phyloP scores from a whole-genome alignment of 805 yeast species.

The Kazachstania psychrophila region DNA sequence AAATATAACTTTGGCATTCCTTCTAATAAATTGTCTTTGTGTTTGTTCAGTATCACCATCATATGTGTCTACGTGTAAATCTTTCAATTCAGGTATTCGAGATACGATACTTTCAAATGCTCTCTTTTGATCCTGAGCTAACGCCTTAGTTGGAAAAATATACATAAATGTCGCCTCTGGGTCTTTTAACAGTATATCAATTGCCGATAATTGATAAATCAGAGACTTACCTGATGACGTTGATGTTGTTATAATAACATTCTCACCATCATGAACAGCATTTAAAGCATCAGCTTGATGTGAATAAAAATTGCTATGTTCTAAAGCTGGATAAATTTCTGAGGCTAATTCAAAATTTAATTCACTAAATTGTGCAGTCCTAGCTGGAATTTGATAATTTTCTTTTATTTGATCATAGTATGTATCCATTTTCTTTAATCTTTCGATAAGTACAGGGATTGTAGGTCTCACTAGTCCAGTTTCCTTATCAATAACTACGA shows the following conservation, averaged over 20 bases:
- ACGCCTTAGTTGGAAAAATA: slow-evolving; percentile 92
- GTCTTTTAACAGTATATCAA: slow-evolving; percentile 37
- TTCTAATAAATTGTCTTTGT: slow-evolving; percentile 45
- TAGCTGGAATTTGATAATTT: slow-evolving; percentile 38
- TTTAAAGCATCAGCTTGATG: slow-evolving; percentile 80
- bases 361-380: slow-evolving; percentile 37
- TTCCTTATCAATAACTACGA: slow-evolving; percentile 18
- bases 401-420: slow-evolving; percentile 58
- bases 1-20: slow-evolving; percentile 67
- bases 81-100: slow-evolving; percentile 37
- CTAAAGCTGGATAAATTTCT: slow-evolving; percentile 44
- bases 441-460: slow-evolving; percentile 41
- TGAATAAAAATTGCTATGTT: slow-evolving; percentile 46
- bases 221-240: slow-evolving; percentile 95
- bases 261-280: slow-evolving; percentile 43
- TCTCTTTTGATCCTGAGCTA: slow-evolving; percentile 93
- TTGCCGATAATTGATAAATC: slow-evolving; percentile 81
- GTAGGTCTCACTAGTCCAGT: slow-evolving; percentile 31
- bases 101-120: slow-evolving; percentile 54
- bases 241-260: slow-evolving; percentile 85
- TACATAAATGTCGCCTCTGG: slow-evolving; percentile 60
- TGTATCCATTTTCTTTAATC: slow-evolving; percentile 38
- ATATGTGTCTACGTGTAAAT: slow-evolving; percentile 60
- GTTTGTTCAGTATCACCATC: slow-evolving; percentile 85
- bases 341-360: slow-evolving; percentile 41